phyloP scores from a whole-genome alignment of 192 early-diverging fungal species.

The Cetraspora pellucida region DNA sequence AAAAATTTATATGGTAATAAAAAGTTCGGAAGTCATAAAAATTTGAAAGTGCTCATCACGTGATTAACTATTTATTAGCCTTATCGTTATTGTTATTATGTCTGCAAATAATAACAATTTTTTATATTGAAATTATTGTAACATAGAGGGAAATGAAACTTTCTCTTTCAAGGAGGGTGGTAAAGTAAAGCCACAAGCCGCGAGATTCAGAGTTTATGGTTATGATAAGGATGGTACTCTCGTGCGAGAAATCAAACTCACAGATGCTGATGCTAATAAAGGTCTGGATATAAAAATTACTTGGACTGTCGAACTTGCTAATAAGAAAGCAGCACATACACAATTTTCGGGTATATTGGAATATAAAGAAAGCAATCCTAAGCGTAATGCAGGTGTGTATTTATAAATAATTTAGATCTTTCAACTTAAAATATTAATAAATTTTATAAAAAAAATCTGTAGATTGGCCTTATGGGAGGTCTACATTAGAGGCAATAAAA shows the following conservation, averaged over 20 bases:
- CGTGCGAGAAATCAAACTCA: background rate
- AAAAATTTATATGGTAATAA: too few relatives aligned
- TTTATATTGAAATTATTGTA: background rate
- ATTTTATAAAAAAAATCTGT: background rate
- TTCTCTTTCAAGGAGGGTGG: slow-evolving; percentile 1
- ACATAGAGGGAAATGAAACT: background rate
- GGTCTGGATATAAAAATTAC: background rate
- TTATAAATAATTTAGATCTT: background rate
- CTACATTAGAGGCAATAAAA: slow-evolving; percentile 1
- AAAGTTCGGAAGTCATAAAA: too few relatives aligned
- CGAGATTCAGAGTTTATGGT: slow-evolving; percentile 28
- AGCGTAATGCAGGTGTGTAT: slow-evolving; percentile 2
- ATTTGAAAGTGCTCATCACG: too few relatives aligned
- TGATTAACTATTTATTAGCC: background rate
- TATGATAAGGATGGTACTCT: background rate
- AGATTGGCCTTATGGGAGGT: slow-evolving; percentile 16
- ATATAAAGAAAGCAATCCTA: background rate
- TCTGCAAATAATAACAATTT: background rate
- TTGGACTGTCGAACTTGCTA: slow-evolving; percentile 30
- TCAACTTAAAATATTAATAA: background rate
- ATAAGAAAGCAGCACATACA: slow-evolving; percentile 20
- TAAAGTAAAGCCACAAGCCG: slow-evolving; percentile 15
- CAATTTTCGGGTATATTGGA: background rate
- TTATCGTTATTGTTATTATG: background rate
- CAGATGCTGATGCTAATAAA: background rate